phyloP scores from a whole-genome alignment of 2,329 filamentous ascomycete genomes.

The Metarhizium rileyi region DNA sequence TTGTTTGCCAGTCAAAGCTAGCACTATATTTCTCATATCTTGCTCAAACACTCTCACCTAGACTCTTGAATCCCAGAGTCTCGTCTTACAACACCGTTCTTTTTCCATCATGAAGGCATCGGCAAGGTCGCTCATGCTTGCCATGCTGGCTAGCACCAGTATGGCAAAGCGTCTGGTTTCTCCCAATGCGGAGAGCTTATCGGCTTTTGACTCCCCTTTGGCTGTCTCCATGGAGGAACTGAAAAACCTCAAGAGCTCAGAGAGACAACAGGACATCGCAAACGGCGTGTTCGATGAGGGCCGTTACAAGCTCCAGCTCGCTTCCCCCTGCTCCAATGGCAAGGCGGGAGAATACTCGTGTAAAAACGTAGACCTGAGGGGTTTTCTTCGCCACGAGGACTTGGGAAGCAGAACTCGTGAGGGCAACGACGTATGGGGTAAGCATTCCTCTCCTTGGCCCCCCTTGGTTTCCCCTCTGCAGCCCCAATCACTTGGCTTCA shows the following conservation, averaged over 20 bases:
- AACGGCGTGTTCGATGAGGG: slow-evolving; percentile 7
- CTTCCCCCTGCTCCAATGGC: slow-evolving; percentile 17
- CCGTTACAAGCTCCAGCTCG: slow-evolving; percentile 7
- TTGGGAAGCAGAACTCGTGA: slow-evolving; percentile 25
- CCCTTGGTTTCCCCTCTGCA: neutral
- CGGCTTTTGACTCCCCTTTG: neutral
- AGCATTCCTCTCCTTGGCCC: neutral
- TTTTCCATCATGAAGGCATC: neutral
- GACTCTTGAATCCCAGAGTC: too few species aligned
- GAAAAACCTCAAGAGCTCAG: neutral
- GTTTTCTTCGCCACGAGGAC: slow-evolving; percentile 28
- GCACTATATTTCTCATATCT: neutral
- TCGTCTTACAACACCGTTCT: too few species aligned
- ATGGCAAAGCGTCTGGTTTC: neutral
- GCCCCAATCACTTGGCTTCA: neutral
- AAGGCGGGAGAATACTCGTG: slow-evolving; percentile 25
- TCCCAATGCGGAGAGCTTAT: neutral
- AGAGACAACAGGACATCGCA: neutral
- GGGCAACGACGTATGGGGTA: slow-evolving; percentile 28
- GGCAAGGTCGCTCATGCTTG: neutral
- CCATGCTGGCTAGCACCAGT: neutral
- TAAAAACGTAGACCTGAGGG: slow-evolving; percentile 27
- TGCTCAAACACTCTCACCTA: neutral
- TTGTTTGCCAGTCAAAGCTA: neutral
- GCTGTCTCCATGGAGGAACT: neutral